These are phyloP conservation scores for Mrakia gelida DNA, from an alignment of 768 basidiomycete species.

Conservation along the genomic window DNA sequence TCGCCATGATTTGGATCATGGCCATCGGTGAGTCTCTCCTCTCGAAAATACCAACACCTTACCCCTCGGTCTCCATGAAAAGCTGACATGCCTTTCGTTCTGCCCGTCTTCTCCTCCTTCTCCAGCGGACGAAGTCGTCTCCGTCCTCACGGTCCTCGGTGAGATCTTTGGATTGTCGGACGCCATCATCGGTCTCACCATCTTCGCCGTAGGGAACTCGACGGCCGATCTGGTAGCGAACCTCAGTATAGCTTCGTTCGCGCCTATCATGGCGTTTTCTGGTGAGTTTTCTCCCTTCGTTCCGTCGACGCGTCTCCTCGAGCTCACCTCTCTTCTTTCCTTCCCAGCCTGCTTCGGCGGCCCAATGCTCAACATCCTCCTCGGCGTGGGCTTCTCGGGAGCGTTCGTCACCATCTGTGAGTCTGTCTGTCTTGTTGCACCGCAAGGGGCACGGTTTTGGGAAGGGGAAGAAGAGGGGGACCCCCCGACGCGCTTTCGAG, in stretches of 20 bases:
- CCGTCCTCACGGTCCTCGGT: constrained; percentile 56
- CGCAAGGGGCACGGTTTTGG: too few relatives aligned
- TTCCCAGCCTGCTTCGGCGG: constrained; percentile 93
- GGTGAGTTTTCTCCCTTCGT: constrained; percentile 14
- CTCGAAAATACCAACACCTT: not conserved
- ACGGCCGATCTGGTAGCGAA: constrained; percentile 96
- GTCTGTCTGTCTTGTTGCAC: too few relatives aligned
- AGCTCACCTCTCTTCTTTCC: not conserved
- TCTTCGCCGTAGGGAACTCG: constrained; percentile 91
- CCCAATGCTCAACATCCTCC: constrained; percentile 35
- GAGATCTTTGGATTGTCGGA: constrained; percentile 92
- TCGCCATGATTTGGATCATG: constrained; percentile 92
- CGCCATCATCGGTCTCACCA: constrained; percentile 64
- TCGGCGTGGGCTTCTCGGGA: constrained; percentile 85
- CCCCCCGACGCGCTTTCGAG: not conserved
- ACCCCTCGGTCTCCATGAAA: not conserved
- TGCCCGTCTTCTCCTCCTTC: not conserved
- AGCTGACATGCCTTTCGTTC: not conserved
- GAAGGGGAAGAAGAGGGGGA: not conserved
- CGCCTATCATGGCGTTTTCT: constrained; percentile 71
- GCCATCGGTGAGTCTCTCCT: constrained; percentile 62
- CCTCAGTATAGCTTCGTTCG: constrained; percentile 89
- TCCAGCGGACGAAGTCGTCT: constrained; percentile 29
- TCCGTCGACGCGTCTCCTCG: not conserved
- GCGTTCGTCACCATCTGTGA: constrained; percentile 64